Conservation (phyloP, 1,139 yeast species). For the Lodderomyces theae region DNA sequence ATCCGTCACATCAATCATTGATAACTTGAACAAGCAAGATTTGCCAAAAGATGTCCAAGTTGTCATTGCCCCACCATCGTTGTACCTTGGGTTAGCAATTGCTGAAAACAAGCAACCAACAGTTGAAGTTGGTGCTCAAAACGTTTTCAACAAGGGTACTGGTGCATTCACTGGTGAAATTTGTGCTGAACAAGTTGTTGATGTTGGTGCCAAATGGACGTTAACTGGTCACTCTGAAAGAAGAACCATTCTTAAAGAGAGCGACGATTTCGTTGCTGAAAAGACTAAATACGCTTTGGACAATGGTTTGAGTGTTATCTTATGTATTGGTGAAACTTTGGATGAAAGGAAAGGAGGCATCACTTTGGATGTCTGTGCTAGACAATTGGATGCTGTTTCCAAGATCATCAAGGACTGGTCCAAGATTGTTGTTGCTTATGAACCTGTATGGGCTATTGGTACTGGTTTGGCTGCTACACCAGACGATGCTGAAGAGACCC, state of each 20-base stretch:
- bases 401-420: slow-evolving; percentile 87
- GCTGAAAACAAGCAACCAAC: slow-evolving; percentile 66
- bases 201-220: slow-evolving; percentile 92
- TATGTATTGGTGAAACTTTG: slow-evolving; percentile 95
- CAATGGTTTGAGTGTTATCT: slow-evolving; percentile 81
- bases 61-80: slow-evolving; percentile 94
- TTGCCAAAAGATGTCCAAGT: slow-evolving; percentile 80
- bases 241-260: slow-evolving; percentile 88
- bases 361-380: slow-evolving; percentile 83
- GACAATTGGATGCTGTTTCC: slow-evolving; percentile 88
- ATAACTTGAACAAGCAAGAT: slow-evolving; percentile 72
- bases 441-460: slow-evolving; percentile 99
- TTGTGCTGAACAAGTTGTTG: slow-evolving; percentile 85
- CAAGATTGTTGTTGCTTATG: slow-evolving; percentile 93
- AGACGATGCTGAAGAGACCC: slow-evolving; percentile 94
- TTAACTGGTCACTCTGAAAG: slow-evolving; percentile 98
- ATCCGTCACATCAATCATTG: slow-evolving; percentile 80
- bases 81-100: slow-evolving; percentile 79
- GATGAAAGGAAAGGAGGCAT: slow-evolving; percentile 90
- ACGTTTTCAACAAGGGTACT: slow-evolving; percentile 77
- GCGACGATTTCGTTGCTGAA: slow-evolving; percentile 88
- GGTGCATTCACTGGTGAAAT: slow-evolving; percentile 99
- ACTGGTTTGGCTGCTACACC: slow-evolving; percentile 99
- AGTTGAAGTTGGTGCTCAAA: slow-evolving; percentile 86
- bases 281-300: slow-evolving; percentile 94